Percentiles rank a stretch among this genome's conserved stretches.
phyloP scores from a whole-genome alignment of 2,329 filamentous ascomycete genomes.

The Neodidymelliopsis sp. region DNA sequence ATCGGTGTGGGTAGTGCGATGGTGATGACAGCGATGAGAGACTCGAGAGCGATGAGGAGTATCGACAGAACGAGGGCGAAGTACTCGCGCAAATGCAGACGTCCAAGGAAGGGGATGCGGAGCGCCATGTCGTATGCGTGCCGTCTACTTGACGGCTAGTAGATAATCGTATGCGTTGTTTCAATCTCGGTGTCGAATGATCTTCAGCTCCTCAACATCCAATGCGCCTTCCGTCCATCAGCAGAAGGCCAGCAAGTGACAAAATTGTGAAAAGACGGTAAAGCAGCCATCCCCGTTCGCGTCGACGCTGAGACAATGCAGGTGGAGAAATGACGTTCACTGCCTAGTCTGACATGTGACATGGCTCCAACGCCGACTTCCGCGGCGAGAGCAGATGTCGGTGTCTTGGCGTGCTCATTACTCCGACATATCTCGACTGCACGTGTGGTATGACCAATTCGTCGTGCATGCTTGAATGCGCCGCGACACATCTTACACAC shows the following conservation, averaged over 20 bases:
- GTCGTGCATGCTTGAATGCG: background rate
- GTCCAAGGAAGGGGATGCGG: constrained; percentile 68
- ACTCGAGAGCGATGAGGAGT: constrained; percentile 81
- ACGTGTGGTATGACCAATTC: no score
- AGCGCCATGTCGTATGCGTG: constrained; percentile 49
- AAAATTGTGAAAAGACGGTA: background rate
- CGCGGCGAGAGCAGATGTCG: constrained; percentile 3
- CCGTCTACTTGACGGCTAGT: background rate
- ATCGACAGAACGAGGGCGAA: constrained; percentile 85
- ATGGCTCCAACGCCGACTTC: constrained; percentile 8
- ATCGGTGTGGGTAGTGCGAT: constrained; percentile 84
- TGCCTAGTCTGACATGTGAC: constrained; percentile 30
- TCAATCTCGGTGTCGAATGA: background rate
- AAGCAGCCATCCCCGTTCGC: no score
- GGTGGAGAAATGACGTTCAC: constrained; percentile 19
- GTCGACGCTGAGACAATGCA: no score
- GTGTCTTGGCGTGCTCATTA: constrained; percentile 17
- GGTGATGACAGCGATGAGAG: constrained; percentile 83
- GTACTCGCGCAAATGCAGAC: constrained; percentile 75
- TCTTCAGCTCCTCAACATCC: background rate
- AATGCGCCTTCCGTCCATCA: background rate
- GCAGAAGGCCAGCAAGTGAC: background rate
- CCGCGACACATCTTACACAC: constrained; percentile 4
- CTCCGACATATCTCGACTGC: constrained; percentile 15
- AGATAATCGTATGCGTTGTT: background rate